Evolutionary conservation across 2,329 filamentous ascomycete genomes (phyloP).

Genomic region (Gaeumannomyces sp.): DNA sequence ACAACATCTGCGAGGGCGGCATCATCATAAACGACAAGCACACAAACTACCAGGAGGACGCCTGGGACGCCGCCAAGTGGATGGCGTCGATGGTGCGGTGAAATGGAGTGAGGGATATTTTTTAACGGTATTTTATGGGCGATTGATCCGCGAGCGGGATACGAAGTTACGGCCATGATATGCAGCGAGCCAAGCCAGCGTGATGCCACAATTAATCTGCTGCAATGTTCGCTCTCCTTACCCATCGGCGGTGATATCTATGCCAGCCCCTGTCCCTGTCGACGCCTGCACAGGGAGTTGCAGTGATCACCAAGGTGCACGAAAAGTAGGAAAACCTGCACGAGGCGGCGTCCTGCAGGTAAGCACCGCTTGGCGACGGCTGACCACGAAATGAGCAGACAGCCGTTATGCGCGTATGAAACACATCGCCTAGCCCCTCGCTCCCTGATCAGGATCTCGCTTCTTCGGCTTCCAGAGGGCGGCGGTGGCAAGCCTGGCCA

Average conservation of each 20-base stretch:
- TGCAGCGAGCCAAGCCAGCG: not conserved
- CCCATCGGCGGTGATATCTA: too few species aligned
- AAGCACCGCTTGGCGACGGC: too few species aligned
- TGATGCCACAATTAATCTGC: not conserved
- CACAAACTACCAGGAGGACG: slow-evolving; percentile 5
- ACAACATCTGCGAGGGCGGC: slow-evolving; percentile 1
- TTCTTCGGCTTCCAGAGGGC: not conserved
- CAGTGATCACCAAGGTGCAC: too few species aligned
- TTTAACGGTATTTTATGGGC: too few species aligned
- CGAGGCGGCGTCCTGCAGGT: not conserved
- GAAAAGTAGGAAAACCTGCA: not conserved
- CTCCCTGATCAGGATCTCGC: not conserved
- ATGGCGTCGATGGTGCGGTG: slow-evolving; percentile 4
- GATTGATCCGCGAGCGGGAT: too few species aligned
- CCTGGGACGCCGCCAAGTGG: not conserved
- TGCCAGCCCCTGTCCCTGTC: too few species aligned
- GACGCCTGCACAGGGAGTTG: too few species aligned
- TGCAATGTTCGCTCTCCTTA: too few species aligned
- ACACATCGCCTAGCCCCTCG: not conserved
- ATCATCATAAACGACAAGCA: not conserved
- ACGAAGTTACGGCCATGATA: not conserved
- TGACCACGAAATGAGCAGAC: not conserved
- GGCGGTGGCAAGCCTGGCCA: too few species aligned
- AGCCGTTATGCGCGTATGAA: not conserved
- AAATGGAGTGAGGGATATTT: too few species aligned